phyloP scores from a whole-genome alignment of 2,329 filamentous ascomycete species.

The Alternaria angustiovoidea region DNA sequence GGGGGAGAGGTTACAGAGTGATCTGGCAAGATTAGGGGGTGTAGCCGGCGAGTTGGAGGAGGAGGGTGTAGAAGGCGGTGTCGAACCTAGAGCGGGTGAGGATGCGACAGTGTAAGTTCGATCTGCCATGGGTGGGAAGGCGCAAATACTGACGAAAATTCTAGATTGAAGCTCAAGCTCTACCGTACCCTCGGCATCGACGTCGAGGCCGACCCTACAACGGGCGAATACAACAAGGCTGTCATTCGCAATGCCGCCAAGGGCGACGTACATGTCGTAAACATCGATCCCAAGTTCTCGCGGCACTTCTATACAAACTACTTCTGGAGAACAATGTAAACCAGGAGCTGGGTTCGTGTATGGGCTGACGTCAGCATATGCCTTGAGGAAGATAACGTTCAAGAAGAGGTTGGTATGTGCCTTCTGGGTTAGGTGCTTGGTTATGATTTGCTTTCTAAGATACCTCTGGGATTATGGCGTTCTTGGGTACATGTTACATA shows the following conservation, averaged over 20 bases:
- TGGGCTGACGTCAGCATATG: too few relatives aligned
- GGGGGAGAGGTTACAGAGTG: conserved; percentile 85
- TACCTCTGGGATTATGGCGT: conserved; percentile 17
- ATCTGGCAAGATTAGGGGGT: conserved; percentile 77
- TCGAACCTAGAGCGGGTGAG: conserved; percentile 59
- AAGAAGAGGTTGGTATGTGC: too few relatives aligned
- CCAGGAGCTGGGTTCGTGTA: background rate
- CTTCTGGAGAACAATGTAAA: conserved; percentile 86
- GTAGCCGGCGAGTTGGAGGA: conserved; percentile 83
- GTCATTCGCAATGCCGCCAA: conserved; percentile 84
- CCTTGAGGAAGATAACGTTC: too few relatives aligned
- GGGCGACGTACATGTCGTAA: conserved; percentile 93
- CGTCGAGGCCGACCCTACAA: conserved; percentile 76
- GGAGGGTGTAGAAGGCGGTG: conserved; percentile 81
- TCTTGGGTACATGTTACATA: background rate
- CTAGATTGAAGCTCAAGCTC: conserved; percentile 82
- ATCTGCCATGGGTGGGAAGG: background rate
- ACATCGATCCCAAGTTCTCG: conserved; percentile 91
- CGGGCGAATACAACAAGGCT: conserved; percentile 83
- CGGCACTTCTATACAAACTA: conserved; percentile 94
- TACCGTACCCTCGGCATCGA: conserved; percentile 93
- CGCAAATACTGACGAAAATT: background rate
- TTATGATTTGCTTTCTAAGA: conserved; percentile 13
- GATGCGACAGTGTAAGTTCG: conserved; percentile 58
- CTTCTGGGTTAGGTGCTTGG: background rate